Evolutionary conservation across 2,329 filamentous ascomycete genomes (phyloP), one percentile per base, ranked within the genome.

Genomic region (Dothistroma septosporum): DNA sequence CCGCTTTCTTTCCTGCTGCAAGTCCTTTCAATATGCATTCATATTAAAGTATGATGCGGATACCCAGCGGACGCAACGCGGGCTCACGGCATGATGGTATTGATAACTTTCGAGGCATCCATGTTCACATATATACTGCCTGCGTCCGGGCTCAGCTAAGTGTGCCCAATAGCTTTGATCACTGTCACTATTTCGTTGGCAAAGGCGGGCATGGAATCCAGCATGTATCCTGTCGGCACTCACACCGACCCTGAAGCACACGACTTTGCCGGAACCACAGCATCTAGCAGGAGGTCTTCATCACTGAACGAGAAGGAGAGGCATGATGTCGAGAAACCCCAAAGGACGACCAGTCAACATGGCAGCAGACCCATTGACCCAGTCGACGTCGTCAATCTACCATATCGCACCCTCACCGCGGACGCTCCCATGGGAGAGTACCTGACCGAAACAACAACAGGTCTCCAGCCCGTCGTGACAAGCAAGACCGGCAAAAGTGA

Each of bases 401-500:
- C 66, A 10, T 69, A 68, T 32, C 59, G 67, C 14, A 66, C 64
- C 8, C 55, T 68, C 11, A 68, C 66, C 11, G 59, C 53, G 12
- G 60, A 69, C 59, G 65, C 64, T 21, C 56, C 55, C 44, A 70
- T 72, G 68, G 61, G 57, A 44, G 70, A 70, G 52, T 72, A 69
- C 56, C 68, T 66, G 6, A 63, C 63, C 24, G 70, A 72, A 53
- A 68, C 65, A 2, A 57, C 63, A 9, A 64, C 59, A 24, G 66
- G 67, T 28, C 60, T 71, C 7, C 65, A 68, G 41, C 59, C 65
- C 35, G 63, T 70, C 1, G 57, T 65, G 35, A 69, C 71, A 16
- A 68, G 64, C 55, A 64, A 65, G 28, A 68, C 66, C 16, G 70
- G 70, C 33, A 60, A 58, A 72, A 77, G 59, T 65, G 72, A 62